Base-by-base conservation (phyloP, 1,139 yeast species). In the Yamadazyma diddensiae region DNA sequence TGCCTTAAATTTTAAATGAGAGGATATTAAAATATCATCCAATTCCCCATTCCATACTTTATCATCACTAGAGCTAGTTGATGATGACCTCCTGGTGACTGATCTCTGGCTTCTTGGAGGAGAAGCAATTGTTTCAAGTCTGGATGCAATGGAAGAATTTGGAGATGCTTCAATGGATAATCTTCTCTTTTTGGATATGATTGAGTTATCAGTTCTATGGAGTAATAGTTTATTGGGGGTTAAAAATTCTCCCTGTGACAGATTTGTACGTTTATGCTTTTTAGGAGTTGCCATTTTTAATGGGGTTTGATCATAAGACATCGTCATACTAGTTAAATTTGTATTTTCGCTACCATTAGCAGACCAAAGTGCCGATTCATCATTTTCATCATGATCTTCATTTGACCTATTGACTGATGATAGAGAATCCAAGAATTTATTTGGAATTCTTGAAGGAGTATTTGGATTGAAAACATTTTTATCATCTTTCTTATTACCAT, bases 41-140 rank as follows among this genome's bases (percentile, higher is more conserved):
- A 68, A 49, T 16, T 59, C 62, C 0, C 57, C 42, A 33, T 57
- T 52, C 74, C 74, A 68, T 5, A 63, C 65, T 37, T 59, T 62
- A 24, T 56, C 60, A 16, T 43, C 47, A 14, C 29, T 38, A n/a
- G 28, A 18, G 4, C 31, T 18, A 22, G 24, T 33, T 24, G 28
- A 34, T 18, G 33, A 31, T 13, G 43, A 23, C 7, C 50, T 36
- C 12, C 38, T 30, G 5, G 23, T 24, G 36, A 34, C 5, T 33
- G 34, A n/a, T 31, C 34, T 21, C 4, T 43, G 39, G 27, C 50
- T 36, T 36, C 45, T 35, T 4, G 72, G 72, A 5, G 71, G 64
- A 8, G 57, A 62, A 33, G 66, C 56, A 13, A 57, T 50, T 16
- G 56, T 50, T 30, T 62, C 69, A 25, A 65, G 59, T 37, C 57